phyloP scores from a whole-genome alignment of 352 stramenopile species.

The Pythium scleroteichum region DNA sequence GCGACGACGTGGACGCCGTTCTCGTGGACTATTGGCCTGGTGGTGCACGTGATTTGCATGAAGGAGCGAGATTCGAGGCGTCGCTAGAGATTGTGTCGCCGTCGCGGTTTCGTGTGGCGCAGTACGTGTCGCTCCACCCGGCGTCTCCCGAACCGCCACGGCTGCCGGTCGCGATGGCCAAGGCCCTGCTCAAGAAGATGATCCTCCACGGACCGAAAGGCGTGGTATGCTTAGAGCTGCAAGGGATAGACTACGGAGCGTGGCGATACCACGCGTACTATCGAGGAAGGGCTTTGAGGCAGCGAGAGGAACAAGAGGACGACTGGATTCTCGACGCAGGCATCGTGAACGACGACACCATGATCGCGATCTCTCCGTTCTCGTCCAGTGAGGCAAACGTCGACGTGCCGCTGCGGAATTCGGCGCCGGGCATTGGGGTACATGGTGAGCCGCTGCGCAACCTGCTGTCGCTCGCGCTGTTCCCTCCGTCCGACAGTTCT shows the following conservation, averaged over 20 bases:
- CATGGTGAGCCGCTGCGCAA: constrained; percentile 31
- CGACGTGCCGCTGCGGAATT: not conserved
- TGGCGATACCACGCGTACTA: constrained; percentile 63
- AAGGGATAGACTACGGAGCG: constrained; percentile 60
- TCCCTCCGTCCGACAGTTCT: not conserved
- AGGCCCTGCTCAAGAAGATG: constrained; percentile 52
- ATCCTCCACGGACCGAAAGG: constrained; percentile 39
- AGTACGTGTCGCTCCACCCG: constrained; percentile 57
- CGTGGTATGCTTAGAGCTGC: constrained; percentile 36
- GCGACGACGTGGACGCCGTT: constrained; percentile 18
- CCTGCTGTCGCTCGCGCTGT: constrained; percentile 20
- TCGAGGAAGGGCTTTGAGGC: constrained; percentile 20
- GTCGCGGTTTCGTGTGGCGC: constrained; percentile 34
- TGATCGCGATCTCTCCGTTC: constrained; percentile 60
- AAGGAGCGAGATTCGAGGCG: not conserved
- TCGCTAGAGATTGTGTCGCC: constrained; percentile 18
- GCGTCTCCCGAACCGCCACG: constrained; percentile 35
- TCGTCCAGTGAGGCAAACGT: constrained; percentile 10
- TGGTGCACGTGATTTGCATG: not conserved
- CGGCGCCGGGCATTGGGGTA: constrained; percentile 34
- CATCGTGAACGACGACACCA: constrained; percentile 59
- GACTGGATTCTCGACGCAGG: constrained; percentile 30
- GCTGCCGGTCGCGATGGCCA: constrained; percentile 40
- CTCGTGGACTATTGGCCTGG: constrained; percentile 54
- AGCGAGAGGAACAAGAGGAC: not conserved